A percentile compares a stretch with the other conserved stretches of the same genome.
These are phyloP conservation scores for Marchantia paleacea DNA, from an alignment of 225 moss, liverwort and hornwort species.

Conservation along the genomic window DNA sequence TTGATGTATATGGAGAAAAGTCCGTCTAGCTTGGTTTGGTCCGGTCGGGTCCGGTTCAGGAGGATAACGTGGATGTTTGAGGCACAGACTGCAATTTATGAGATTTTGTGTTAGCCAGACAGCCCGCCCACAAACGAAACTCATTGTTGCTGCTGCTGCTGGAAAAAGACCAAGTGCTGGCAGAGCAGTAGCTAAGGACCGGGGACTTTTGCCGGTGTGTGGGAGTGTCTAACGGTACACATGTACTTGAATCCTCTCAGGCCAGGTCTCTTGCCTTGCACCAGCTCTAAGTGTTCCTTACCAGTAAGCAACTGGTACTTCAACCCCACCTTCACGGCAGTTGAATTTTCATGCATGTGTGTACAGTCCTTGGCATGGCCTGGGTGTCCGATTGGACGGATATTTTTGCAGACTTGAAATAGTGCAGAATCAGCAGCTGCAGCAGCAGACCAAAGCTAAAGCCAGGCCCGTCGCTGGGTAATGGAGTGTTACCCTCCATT, in stretches of 20 bases:
- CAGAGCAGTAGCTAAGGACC: background rate
- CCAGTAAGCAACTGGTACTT: slow-evolving; percentile 3
- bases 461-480: background rate
- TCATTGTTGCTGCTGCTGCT: too few relatives aligned
- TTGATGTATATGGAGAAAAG: background rate
- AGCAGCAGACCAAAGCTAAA: background rate
- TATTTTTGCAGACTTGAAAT: background rate
- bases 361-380: slow-evolving; percentile 2
- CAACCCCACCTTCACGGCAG: slow-evolving; percentile 1
- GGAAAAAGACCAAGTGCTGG: too few relatives aligned
- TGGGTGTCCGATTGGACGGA: background rate
- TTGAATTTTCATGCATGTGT: slow-evolving; percentile 6
- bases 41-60: background rate
- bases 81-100: background rate
- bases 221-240: background rate
- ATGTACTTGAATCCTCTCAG: background rate
- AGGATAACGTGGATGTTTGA: background rate
- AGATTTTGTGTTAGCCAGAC: background rate
- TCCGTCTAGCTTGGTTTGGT: background rate
- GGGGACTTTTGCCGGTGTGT: background rate
- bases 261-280: background rate
- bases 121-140: background rate
- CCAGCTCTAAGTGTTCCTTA: slow-evolving; percentile 1
- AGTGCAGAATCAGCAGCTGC: background rate
- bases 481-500: background rate